Percentiles rank a stretch among this genome's conserved stretches.
Conservation (phyloP, 352 stramenopile species). For the Plasmopara muralis region DNA sequence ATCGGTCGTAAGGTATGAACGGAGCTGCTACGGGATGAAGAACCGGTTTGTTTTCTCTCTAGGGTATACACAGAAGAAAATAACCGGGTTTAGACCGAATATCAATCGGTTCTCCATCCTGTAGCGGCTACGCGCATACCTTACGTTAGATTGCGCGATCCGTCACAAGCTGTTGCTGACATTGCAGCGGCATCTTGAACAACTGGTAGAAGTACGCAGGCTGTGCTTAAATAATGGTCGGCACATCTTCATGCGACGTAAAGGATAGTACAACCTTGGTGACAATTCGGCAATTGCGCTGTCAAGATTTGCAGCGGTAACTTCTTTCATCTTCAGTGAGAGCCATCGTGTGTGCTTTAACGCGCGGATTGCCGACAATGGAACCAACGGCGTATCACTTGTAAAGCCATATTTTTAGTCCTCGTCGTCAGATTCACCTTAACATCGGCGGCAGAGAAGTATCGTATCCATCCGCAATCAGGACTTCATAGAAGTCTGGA, state of each 20-base stretch:
- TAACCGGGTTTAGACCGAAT: too few species aligned
- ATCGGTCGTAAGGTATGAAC: too few species aligned
- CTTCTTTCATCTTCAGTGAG: neutral
- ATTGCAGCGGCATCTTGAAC: neutral
- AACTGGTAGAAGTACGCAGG: neutral
- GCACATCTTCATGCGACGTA: constrained; percentile 2
- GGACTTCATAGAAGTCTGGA: neutral
- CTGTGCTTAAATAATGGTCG: neutral
- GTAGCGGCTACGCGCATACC: neutral
- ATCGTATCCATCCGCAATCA: neutral
- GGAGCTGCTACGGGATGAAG: too few species aligned
- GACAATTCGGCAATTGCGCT: neutral
- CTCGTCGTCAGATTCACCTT: neutral
- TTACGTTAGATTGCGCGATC: neutral
- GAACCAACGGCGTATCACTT: neutral
- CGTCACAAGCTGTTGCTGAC: neutral
- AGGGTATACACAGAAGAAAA: too few species aligned
- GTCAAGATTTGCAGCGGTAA: neutral
- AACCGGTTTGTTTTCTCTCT: too few species aligned
- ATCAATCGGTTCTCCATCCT: neutral
- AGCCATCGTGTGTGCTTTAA: neutral
- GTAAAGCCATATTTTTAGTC: neutral
- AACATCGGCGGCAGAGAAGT: neutral
- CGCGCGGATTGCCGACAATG: neutral
- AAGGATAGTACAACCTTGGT: neutral